A percentile compares a stretch with the other conserved stretches of the same genome.
Evolutionary conservation across 805 yeast genomes (phyloP).

Genomic region (Saccharomyces eubayanus): DNA sequence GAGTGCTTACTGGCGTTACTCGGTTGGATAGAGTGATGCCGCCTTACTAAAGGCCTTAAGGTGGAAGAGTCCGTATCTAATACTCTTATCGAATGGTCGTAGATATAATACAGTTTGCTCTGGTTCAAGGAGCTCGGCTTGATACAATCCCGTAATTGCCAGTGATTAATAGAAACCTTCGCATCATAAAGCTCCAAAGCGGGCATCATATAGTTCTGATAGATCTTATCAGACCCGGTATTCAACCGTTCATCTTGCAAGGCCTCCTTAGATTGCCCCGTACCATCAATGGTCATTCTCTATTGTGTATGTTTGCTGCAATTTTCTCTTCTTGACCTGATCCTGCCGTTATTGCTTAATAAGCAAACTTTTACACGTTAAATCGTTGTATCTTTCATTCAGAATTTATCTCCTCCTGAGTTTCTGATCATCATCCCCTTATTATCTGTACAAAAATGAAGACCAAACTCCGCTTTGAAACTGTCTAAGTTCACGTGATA

Average conservation of each 20-base stretch:
- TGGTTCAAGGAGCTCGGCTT: slow-evolving; percentile 39
- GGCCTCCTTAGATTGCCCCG: slow-evolving; percentile 9
- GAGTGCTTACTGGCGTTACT: neutral
- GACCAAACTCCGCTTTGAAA: neutral
- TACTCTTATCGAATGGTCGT: slow-evolving; percentile 43
- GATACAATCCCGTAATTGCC: slow-evolving; percentile 77
- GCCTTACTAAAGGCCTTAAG: slow-evolving; percentile 1
- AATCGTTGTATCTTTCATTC: neutral
- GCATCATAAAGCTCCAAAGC: slow-evolving; percentile 26
- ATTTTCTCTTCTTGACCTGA: neutral
- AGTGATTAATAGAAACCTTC: slow-evolving; percentile 39
- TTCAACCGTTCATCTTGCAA: slow-evolving; percentile 19
- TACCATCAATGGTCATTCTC: slow-evolving; percentile 16
- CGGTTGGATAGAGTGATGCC: neutral
- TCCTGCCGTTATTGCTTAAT: neutral
- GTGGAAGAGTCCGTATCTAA: slow-evolving; percentile 32
- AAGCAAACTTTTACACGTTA: neutral
- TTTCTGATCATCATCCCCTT: neutral
- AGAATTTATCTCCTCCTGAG: neutral
- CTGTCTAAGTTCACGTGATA: neutral
- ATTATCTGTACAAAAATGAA: neutral
- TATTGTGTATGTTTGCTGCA: neutral
- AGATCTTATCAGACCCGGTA: slow-evolving; percentile 26
- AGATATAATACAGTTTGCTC: slow-evolving; percentile 49
- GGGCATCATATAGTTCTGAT: slow-evolving; percentile 29